Percentiles rank a stretch among this genome's conserved stretches.
Evolutionary conservation across 2,329 filamentous ascomycete genomes (phyloP).

Genomic region (Periconia digitata): DNA sequence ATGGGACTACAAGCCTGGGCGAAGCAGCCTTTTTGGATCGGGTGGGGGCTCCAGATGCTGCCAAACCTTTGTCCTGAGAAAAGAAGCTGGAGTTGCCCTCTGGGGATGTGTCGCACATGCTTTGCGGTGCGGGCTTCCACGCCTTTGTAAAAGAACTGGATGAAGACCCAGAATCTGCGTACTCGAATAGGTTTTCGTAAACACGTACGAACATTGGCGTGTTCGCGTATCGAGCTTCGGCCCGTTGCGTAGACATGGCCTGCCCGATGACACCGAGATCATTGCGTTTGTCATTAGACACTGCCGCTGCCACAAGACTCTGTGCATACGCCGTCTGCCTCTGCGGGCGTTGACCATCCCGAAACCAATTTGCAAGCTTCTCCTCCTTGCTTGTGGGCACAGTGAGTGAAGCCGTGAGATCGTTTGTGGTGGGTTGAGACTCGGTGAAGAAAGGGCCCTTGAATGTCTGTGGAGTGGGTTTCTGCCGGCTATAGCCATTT

Average conservation of each 20-base stretch:
- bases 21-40: not conserved
- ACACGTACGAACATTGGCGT: slow-evolving; percentile 45
- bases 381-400: slow-evolving; percentile 32
- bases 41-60: not conserved
- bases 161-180: slow-evolving; percentile 37
- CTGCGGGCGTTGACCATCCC: slow-evolving; percentile 27
- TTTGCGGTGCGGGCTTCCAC: slow-evolving; percentile 43
- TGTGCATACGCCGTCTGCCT: slow-evolving; percentile 30
- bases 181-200: slow-evolving; percentile 47
- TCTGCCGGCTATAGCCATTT: slow-evolving; percentile 25
- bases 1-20: not conserved
- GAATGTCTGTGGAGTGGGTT: slow-evolving; percentile 38
- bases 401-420: slow-evolving; percentile 27
- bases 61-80: not conserved
- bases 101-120: slow-evolving; percentile 40
- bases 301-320: slow-evolving; percentile 23
- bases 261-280: slow-evolving; percentile 18
- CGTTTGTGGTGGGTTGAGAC: slow-evolving; percentile 27
- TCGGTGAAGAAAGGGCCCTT: slow-evolving; percentile 42
- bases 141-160: slow-evolving; percentile 43
- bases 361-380: slow-evolving; percentile 47
- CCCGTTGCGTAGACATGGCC: not conserved
- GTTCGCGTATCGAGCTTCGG: slow-evolving; percentile 18
- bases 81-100: slow-evolving; percentile 47
- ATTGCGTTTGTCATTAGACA: slow-evolving; percentile 9